Evolutionary conservation across 805 yeast species (phyloP).

Genomic region (Metschnikowia lunata): DNA sequence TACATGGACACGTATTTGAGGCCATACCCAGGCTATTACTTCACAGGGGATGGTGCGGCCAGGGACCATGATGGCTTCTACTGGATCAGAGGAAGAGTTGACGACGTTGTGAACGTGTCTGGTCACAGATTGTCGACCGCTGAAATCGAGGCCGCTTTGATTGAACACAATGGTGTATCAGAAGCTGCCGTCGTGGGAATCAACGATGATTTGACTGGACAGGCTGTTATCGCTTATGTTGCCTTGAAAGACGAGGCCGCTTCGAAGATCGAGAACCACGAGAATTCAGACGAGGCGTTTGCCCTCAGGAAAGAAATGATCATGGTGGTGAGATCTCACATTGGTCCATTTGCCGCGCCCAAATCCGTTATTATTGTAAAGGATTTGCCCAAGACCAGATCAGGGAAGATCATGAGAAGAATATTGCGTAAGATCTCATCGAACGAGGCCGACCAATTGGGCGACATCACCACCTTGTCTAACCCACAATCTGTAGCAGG

Average conservation of each 20-base stretch:
- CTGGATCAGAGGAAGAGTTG: slow-evolving; percentile 85
- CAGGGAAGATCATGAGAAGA: slow-evolving; percentile 86
- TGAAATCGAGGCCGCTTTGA: slow-evolving; percentile 78
- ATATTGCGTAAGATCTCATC: slow-evolving; percentile 73
- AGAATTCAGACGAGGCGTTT: slow-evolving; percentile 41
- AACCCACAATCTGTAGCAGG: slow-evolving; percentile 72
- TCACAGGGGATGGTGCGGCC: slow-evolving; percentile 89
- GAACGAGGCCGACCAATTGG: slow-evolving; percentile 74
- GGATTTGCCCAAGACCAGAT: slow-evolving; percentile 82
- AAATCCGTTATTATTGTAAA: slow-evolving; percentile 66
- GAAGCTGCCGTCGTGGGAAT: slow-evolving; percentile 85
- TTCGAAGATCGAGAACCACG: slow-evolving; percentile 24
- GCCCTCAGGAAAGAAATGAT: slow-evolving; percentile 60
- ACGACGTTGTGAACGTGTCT: slow-evolving; percentile 82
- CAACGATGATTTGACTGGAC: slow-evolving; percentile 80
- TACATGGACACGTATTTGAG: slow-evolving; percentile 77
- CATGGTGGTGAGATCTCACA: slow-evolving; percentile 69
- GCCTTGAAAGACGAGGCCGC: slow-evolving; percentile 55
- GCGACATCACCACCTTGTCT: slow-evolving; percentile 73
- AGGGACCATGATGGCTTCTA: slow-evolving; percentile 79
- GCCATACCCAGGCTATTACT: slow-evolving; percentile 78
- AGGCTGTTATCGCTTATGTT: slow-evolving; percentile 80
- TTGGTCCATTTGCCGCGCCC: slow-evolving; percentile 87
- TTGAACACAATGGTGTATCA: slow-evolving; percentile 65
- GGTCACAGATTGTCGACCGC: slow-evolving; percentile 89